phyloP scores from a whole-genome alignment of 345 rosid species.

The Conringia planisiliqua region DNA sequence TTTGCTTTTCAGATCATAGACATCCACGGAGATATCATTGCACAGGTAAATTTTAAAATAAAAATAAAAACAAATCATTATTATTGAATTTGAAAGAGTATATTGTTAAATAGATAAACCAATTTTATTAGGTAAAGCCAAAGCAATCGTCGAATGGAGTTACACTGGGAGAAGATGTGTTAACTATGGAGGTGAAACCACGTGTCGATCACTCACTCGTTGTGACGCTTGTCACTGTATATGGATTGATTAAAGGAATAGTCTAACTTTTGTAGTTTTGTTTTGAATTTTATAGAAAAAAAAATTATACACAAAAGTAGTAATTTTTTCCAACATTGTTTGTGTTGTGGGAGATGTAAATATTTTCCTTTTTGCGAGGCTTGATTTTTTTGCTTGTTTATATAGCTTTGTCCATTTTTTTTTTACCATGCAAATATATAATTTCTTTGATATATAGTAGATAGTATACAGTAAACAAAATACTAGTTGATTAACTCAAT shows the following conservation, averaged over 20 bases:
- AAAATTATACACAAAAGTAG: slow-evolving; percentile 14
- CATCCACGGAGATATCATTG: slow-evolving; percentile 29
- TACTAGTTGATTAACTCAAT: background rate
- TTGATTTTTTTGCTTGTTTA: background rate
- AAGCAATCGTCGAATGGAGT: slow-evolving; percentile 53
- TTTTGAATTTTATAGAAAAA: background rate
- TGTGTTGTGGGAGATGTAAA: slow-evolving; percentile 31
- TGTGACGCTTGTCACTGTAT: slow-evolving; percentile 42
- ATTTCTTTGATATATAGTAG: background rate
- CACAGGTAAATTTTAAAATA: slow-evolving; percentile 8
- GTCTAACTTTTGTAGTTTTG: slow-evolving; percentile 26
- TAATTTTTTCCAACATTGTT: slow-evolving; percentile 25
- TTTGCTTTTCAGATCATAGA: slow-evolving; percentile 27
- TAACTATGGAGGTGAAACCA: slow-evolving; percentile 46
- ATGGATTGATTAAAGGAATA: slow-evolving; percentile 45
- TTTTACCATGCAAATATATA: background rate
- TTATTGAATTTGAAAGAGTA: background rate
- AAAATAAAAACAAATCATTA: too few relatives aligned
- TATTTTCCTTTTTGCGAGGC: slow-evolving; percentile 1
- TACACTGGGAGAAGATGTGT: slow-evolving; percentile 49
- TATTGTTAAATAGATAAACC: background rate
- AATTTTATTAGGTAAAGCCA: slow-evolving; percentile 43
- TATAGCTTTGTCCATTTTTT: background rate
- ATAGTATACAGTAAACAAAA: background rate
- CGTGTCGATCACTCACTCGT: slow-evolving; percentile 48